These are phyloP conservation scores for Jaltomata sinuosa DNA, from an alignment of 257 asterid species.

Conservation along the genomic window DNA sequence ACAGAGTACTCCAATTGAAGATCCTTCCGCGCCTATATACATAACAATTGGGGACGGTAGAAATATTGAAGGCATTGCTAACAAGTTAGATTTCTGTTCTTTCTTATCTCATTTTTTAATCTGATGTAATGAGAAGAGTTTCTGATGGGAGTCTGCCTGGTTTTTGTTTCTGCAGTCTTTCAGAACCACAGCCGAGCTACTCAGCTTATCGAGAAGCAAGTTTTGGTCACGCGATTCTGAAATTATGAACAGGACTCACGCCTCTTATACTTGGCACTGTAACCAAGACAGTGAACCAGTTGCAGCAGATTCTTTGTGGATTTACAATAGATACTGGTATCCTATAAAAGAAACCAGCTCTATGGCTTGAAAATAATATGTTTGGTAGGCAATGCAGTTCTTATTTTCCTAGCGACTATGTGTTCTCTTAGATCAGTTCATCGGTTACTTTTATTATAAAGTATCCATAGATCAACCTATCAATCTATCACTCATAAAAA, in stretches of 20 bases:
- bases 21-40: slow-evolving; percentile 39
- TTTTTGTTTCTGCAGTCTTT: slow-evolving; percentile 21
- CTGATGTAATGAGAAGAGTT: neutral
- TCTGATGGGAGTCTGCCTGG: neutral
- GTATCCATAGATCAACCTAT: neutral
- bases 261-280: slow-evolving; percentile 44
- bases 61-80: slow-evolving; percentile 50
- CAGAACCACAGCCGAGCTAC: slow-evolving; percentile 41
- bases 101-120: neutral
- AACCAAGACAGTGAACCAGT: slow-evolving; percentile 38
- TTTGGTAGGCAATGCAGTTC: neutral
- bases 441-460: neutral
- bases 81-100: slow-evolving; percentile 6
- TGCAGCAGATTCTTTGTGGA: slow-evolving; percentile 39
- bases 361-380: neutral
- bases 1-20: slow-evolving; percentile 23
- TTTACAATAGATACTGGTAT: slow-evolving; percentile 39
- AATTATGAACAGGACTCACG: slow-evolving; percentile 43
- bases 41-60: slow-evolving; percentile 55
- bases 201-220: slow-evolving; percentile 53
- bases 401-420: neutral
- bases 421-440: neutral
- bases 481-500: neutral
- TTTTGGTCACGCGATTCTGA: slow-evolving; percentile 47
- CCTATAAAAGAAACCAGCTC: slow-evolving; percentile 23